These are phyloP conservation scores for Heritiera littoralis DNA, from an alignment of 345 rosid species.

Conservation along the genomic window DNA sequence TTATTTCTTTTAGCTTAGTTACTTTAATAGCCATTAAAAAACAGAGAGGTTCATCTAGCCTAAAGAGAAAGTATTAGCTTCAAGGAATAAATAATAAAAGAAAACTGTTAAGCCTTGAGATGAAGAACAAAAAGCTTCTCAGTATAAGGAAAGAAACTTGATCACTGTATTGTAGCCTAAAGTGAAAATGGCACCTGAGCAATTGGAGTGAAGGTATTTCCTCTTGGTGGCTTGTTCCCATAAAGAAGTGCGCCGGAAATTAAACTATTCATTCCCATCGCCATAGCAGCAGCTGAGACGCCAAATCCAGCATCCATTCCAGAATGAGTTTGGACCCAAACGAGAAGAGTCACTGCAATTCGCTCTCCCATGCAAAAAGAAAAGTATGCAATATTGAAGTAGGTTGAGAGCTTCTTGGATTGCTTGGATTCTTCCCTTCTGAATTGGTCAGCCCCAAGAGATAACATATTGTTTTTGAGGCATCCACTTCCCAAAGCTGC, in stretches of 20 bases:
- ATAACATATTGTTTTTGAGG: constrained; percentile 89
- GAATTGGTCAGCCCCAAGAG: constrained; percentile 94
- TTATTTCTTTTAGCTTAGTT: constrained; percentile 1
- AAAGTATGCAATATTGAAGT: constrained; percentile 87
- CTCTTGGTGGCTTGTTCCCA: constrained; percentile 67
- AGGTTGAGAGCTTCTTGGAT: constrained; percentile 66
- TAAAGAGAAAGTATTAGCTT: not conserved
- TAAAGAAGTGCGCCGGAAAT: constrained; percentile 62
- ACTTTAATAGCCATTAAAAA: constrained; percentile 1
- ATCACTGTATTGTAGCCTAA: no score
- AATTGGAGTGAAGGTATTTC: constrained; percentile 81
- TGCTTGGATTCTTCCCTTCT: constrained; percentile 37
- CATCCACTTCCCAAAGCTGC: constrained; percentile 98
- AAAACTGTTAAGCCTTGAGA: no score
- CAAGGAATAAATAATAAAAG: not conserved
- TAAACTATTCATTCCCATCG: constrained; percentile 62
- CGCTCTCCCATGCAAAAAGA: constrained; percentile 87
- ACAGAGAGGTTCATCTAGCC: not conserved
- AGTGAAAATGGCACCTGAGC: constrained; percentile 59
- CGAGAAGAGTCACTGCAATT: constrained; percentile 73
- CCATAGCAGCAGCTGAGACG: constrained; percentile 90
- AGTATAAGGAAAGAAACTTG: no score
- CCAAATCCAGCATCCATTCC: constrained; percentile 97
- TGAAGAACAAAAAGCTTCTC: not conserved
- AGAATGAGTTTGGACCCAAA: constrained; percentile 93